Base-by-base conservation (phyloP, 2,329 filamentous ascomycete genomes). In the Arachnomyces sp. region DNA sequence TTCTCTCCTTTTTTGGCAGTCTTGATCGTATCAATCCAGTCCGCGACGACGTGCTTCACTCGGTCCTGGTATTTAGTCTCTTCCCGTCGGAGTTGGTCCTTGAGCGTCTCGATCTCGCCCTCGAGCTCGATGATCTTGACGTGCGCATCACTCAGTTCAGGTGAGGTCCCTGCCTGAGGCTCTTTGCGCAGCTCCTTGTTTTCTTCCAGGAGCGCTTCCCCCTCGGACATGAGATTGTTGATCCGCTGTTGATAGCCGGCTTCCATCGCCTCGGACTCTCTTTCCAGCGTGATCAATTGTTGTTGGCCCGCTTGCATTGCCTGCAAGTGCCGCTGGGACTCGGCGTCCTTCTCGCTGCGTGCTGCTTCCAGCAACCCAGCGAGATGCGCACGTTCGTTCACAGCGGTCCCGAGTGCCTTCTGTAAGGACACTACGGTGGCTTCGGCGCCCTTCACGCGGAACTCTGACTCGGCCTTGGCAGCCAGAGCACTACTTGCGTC, bases 141-240 rank as follows among this genome's bases (percentile, higher is more conserved):
- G 18, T 43, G 28, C 29, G 37, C 36, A 16, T 50, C 29, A n/a
- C 35, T 42, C 12, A 52, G 41, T 4, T 45, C 51, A 5, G 47
- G 43, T 6, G 36, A 30, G 28, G 44, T 43, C 4, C 45, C 29
- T n/a, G 38, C 32, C 3, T 29, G 21, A 12, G 32, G 36, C 21
- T 45, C 34, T 9, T 38, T 37, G 25, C 7, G 28, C 25, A 35
- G 31, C 40, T 45, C 25, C 31, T 42, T 14, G 13, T 21, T 21
- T 31, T 45, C 29, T 18, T n/a, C 17, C 15, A 34, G 34, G 36
- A 43, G 36, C 29, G 29, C 12, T 28, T 28, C 31, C 9, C 30
- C 15, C 17, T 44, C 31, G 11, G 28, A 30, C 33, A 34, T 33
- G 40, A 39, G 40, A n/a, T 33, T 15, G 21, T 34, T 28, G 30